Percentiles rank a stretch among this genome's conserved stretches.
These are phyloP conservation scores for Diutina siamensis DNA, from an alignment of 1,139 yeast species.

Conservation along the genomic window DNA sequence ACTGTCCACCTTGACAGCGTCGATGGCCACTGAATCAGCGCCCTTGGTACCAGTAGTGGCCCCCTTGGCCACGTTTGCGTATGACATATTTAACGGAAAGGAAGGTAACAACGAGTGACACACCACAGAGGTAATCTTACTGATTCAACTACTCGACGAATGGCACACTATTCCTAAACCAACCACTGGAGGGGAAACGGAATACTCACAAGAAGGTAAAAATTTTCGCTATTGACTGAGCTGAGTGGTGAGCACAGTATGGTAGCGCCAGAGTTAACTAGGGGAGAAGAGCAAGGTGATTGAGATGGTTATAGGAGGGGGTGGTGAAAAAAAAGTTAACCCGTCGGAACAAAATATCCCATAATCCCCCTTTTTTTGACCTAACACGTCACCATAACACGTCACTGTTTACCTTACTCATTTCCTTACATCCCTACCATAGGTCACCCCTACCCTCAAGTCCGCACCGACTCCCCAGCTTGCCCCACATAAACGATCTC, in stretches of 20 bases:
- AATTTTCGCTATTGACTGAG: conserved; percentile 4
- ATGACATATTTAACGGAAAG: neutral
- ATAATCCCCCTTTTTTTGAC: too few species aligned
- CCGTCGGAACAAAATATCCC: too few species aligned
- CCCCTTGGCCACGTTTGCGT: conserved; percentile 5
- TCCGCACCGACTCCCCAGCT: too few species aligned
- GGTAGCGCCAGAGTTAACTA: neutral
- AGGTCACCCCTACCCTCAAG: too few species aligned
- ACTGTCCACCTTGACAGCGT: neutral
- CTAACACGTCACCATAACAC: too few species aligned
- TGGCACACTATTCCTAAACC: conserved; percentile 5
- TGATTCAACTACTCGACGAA: conserved; percentile 1
- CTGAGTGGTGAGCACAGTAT: neutral
- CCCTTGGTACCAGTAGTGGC: neutral
- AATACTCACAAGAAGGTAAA: neutral
- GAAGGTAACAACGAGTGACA: neutral
- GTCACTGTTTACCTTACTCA: too few species aligned
- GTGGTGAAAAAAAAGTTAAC: too few species aligned
- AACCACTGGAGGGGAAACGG: neutral
- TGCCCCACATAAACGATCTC: too few species aligned
- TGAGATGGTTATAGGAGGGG: neutral
- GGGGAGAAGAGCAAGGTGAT: neutral
- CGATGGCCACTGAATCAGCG: neutral
- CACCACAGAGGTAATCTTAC: neutral
- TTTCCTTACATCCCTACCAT: too few species aligned